A percentile compares a stretch with the other conserved stretches of the same genome.
Conservation (phyloP, 768 basidiomycete genomes). For the Vishniacozyma victoriae region DNA sequence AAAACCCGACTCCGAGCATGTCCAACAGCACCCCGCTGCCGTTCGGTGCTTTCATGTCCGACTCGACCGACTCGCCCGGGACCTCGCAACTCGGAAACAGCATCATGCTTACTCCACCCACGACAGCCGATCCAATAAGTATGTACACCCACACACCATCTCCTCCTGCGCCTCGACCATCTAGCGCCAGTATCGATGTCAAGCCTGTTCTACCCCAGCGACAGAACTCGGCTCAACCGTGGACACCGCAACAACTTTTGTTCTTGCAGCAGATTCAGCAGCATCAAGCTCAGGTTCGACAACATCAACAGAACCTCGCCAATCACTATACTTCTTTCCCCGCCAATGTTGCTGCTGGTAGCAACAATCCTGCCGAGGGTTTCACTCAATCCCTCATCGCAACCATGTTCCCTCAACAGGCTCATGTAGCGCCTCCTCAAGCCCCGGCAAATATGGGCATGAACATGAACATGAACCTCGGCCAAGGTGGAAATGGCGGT, state of each 20-base stretch:
- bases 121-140: conserved; percentile 1
- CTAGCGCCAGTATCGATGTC: neutral
- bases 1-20: neutral
- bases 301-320: conserved; percentile 9
- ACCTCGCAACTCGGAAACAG: neutral
- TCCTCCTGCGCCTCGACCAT: conserved; percentile 18
- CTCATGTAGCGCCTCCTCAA: neutral
- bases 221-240: conserved; percentile 1
- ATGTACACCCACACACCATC: conserved; percentile 25
- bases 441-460: conserved; percentile 21
- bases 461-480: conserved; percentile 14
- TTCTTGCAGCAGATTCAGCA: too few species aligned
- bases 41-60: conserved; percentile 20
- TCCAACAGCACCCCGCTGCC: conserved; percentile 2
- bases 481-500: too few species aligned
- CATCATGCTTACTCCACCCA: conserved; percentile 19
- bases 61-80: conserved; percentile 10
- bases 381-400: conserved; percentile 22
- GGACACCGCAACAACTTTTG: conserved; percentile 7
- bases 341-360: conserved; percentile 8
- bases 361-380: conserved; percentile 6
- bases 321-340: conserved; percentile 7
- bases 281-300: neutral
- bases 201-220: conserved; percentile 7
- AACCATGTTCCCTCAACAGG: conserved; percentile 24